Conservation (phyloP, 495 filamentous ascomycete genomes). For the Penicillium flavigenum region DNA sequence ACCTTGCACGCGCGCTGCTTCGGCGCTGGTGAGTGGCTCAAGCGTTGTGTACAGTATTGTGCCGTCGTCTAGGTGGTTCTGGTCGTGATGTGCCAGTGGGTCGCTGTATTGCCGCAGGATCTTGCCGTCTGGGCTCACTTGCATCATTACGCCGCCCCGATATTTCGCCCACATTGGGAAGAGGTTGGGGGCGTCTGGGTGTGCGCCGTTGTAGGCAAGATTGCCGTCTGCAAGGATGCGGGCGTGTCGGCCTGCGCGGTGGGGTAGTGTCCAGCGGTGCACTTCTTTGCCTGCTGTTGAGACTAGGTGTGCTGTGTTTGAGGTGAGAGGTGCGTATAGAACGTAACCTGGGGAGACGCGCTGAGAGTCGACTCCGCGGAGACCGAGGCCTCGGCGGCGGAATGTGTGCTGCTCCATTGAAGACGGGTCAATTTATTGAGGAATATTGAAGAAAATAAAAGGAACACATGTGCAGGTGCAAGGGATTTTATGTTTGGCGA, state of each 20-base stretch:
- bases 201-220: slow-evolving; percentile 46
- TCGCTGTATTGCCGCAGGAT: slow-evolving; percentile 41
- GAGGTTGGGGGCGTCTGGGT: slow-evolving; percentile 37
- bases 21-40: slow-evolving; percentile 36
- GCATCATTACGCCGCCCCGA: slow-evolving; percentile 45
- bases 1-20: slow-evolving; percentile 36
- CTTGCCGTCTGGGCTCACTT: slow-evolving; percentile 37
- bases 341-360: slow-evolving; percentile 43
- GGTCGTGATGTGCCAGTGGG: slow-evolving; percentile 47
- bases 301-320: slow-evolving; percentile 41
- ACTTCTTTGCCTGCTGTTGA: slow-evolving; percentile 44
- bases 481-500: slow-evolving; percentile 1
- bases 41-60: slow-evolving; percentile 44
- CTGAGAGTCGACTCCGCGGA: slow-evolving; percentile 41
- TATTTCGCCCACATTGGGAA: slow-evolving; percentile 51
- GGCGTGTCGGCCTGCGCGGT: slow-evolving; percentile 44
- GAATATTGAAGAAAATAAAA: not conserved
- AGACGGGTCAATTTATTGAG: not conserved
- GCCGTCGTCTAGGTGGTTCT: slow-evolving; percentile 46
- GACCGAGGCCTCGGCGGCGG: slow-evolving; percentile 42
- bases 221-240: slow-evolving; percentile 43
- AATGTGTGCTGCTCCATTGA: slow-evolving; percentile 47
- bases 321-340: slow-evolving; percentile 45
- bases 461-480: not conserved
- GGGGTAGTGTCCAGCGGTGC: slow-evolving; percentile 44